These are phyloP conservation scores for Eucalyptus viminalis DNA, from an alignment of 345 rosid genomes.

Conservation along the genomic window DNA sequence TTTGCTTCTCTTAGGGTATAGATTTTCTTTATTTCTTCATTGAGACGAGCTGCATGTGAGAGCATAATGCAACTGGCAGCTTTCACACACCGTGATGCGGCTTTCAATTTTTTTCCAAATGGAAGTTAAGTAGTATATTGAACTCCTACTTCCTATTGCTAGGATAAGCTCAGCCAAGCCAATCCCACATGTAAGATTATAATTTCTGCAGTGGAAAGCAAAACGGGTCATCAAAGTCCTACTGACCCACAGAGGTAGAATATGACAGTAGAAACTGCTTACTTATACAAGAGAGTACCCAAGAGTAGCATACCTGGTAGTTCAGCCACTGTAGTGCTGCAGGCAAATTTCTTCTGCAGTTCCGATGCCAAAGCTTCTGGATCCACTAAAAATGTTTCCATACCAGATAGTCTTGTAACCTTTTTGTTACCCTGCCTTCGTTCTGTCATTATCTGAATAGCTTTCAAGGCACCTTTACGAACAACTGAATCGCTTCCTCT, in stretches of 20 bases:
- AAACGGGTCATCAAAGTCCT: background rate
- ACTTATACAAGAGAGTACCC: background rate
- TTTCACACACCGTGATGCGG: background rate
- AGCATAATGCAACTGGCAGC: background rate
- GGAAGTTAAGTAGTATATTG: background rate
- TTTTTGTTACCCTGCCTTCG: constrained; percentile 93
- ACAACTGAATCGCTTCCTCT: constrained; percentile 70
- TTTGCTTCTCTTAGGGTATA: background rate
- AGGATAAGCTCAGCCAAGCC: background rate
- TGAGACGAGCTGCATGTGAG: background rate
- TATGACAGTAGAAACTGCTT: background rate
- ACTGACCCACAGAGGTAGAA: background rate
- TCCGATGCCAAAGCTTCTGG: constrained; percentile 89
- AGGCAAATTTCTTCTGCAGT: constrained; percentile 95
- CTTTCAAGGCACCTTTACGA: constrained; percentile 69
- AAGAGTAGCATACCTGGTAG: constrained; percentile 42
- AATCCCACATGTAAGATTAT: background rate
- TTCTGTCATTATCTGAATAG: constrained; percentile 82
- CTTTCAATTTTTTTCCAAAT: background rate
- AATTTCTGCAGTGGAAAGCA: background rate
- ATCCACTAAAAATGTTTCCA: constrained; percentile 69
- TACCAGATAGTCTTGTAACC: constrained; percentile 71
- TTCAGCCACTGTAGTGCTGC: constrained; percentile 79
- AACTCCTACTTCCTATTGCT: background rate
- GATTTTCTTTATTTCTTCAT: background rate